phyloP scores from a whole-genome alignment of 495 filamentous ascomycete species.

The Trichoderma asperelloides region DNA sequence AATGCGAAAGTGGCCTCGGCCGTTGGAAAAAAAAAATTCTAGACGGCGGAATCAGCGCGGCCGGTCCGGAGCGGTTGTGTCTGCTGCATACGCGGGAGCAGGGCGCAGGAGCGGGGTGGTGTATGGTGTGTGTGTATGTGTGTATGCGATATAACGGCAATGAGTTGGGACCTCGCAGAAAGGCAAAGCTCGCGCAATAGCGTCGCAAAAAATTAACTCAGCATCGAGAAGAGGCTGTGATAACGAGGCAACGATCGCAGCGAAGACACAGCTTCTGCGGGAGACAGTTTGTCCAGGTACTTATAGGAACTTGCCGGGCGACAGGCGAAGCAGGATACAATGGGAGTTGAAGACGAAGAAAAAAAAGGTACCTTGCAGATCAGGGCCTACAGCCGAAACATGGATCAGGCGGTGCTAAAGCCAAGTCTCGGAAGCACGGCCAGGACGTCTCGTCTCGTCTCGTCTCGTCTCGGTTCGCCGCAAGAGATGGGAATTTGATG shows the following conservation, averaged over 20 bases:
- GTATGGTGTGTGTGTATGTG: neutral
- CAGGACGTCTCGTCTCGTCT: neutral
- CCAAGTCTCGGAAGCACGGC: constrained; percentile 1
- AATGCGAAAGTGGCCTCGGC: neutral
- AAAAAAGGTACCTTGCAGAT: constrained; percentile 2
- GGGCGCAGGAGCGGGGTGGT: neutral
- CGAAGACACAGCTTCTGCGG: neutral
- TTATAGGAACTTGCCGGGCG: neutral
- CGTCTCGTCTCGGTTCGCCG: neutral
- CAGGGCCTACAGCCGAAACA: neutral
- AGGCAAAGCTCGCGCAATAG: neutral
- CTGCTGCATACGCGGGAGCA: constrained; percentile 3
- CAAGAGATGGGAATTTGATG: neutral
- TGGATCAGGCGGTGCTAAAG: neutral
- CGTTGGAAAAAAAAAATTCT: neutral
- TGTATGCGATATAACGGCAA: no score
- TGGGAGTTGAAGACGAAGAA: neutral
- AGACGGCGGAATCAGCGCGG: constrained; percentile 6
- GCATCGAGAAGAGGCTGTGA: neutral
- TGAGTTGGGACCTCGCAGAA: neutral
- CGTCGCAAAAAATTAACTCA: neutral
- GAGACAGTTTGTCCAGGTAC: neutral
- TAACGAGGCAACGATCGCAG: neutral
- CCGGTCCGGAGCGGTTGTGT: neutral
- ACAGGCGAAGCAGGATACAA: neutral